Conservation (phyloP, 1,139 yeast species). For the Martiniozyma asiatica region DNA sequence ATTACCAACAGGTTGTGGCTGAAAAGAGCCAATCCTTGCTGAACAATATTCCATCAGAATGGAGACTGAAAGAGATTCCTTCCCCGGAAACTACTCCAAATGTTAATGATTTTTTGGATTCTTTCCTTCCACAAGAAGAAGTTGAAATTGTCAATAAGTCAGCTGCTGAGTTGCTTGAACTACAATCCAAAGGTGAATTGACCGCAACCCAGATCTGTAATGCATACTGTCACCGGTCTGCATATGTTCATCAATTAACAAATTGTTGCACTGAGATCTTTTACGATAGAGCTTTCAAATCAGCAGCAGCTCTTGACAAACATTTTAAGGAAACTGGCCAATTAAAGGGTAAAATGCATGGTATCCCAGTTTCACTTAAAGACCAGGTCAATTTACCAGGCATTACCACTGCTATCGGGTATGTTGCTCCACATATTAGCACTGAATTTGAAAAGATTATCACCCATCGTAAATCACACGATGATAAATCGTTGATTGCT, state of each 20-base stretch:
- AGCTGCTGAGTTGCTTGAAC: constrained; percentile 6
- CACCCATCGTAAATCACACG: constrained; percentile 8
- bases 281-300: constrained; percentile 26
- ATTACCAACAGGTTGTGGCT: constrained; percentile 14
- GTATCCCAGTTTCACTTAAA: constrained; percentile 53
- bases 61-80: constrained; percentile 13
- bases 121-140: constrained; percentile 22
- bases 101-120: constrained; percentile 13
- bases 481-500: constrained; percentile 28
- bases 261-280: constrained; percentile 33
- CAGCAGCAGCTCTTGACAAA: constrained; percentile 37
- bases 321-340: constrained; percentile 25
- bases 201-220: constrained; percentile 32
- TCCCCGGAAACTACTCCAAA: constrained; percentile 21
- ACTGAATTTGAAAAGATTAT: constrained; percentile 18
- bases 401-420: constrained; percentile 33
- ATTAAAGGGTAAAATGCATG: constrained; percentile 48
- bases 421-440: constrained; percentile 24
- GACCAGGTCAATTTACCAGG: constrained; percentile 41
- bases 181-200: constrained; percentile 23
- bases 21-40: constrained; percentile 14
- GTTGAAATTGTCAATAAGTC: constrained; percentile 14
- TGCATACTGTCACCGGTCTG: constrained; percentile 48
- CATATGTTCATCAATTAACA: constrained; percentile 45
- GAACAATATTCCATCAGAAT: constrained; percentile 21